Base-by-base conservation (phyloP, 2,329 filamentous ascomycete genomes). In the Tolypocladium amazonense region DNA sequence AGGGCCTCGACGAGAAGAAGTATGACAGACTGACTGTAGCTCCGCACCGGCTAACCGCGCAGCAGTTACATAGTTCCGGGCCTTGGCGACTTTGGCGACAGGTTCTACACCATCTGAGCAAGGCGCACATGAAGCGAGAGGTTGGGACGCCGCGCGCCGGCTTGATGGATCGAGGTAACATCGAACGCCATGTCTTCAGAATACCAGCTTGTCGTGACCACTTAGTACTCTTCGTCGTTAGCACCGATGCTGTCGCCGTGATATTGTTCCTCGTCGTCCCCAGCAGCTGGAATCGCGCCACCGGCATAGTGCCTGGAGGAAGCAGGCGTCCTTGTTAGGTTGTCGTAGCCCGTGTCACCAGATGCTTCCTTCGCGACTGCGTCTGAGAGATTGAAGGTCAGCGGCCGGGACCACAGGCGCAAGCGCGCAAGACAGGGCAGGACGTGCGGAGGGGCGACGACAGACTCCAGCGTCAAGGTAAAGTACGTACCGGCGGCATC, bases 1-100 rank as follows among this genome's bases (percentile, higher is more conserved):
- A 86, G 78, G 93, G 94, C n/a, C 79, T 99, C 63, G 89, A 99
- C 73, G 92, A 95, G 71, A 97, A 96, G 80, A 97, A 96, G 92
- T 97, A 81, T 79, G 60, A 53, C 57, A 18, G 55, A n/a, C 33
- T 7, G 47, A 52, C 25, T 52, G 47, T 8, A 33, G 27, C 47
- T 18, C 18, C 33, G 47, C 27, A 33, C 27, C 7, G 65, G 65
- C 76, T 80, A 72, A 80, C 71, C 59, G 56, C 59, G 62, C 50
- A 65, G 64, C 72, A 97, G 93, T 74, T 97, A 97, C 73, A 97
- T 97, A 70, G 85, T 96, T 59, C 93, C 93, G 35, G 93, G 93
- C 35, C 81, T 97, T 23, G 93, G 93, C 65, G 93, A 97, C 73
- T 97, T 97, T 74, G 93, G 93, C 62, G 93, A 97, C 73, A 83